Base-by-base conservation (phyloP, 2,329 filamentous ascomycete genomes). In the Aspergillus jensenii region DNA sequence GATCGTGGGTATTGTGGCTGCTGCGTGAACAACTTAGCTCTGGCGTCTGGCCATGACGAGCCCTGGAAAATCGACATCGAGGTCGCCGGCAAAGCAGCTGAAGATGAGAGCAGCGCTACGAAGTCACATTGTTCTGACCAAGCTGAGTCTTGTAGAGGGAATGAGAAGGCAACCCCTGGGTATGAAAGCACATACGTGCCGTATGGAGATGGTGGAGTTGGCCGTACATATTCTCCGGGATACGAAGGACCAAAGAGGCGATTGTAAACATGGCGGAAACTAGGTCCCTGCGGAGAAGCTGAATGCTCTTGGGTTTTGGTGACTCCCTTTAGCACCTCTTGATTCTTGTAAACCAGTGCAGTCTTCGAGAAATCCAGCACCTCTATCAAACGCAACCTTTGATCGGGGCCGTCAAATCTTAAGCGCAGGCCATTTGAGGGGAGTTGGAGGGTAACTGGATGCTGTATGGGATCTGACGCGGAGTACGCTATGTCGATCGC, bases 21-120 rank as follows among this genome's bases (percentile, higher is more conserved):
- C 63, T 88, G 87, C 0, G 87, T 90, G 81, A 92, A 98, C 0
- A 99, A 78, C 11, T 82, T 86, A 25, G 85, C 82, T 59, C 93
- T 85, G 12, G 89, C 89, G 65, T 96, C 90, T 1, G 91, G 85
- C 95, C 95, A 99, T 2, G 93, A 97, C 52, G 90, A 84, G 23
- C 95, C 95, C 66, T 86, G 88, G 71, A 96, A 99, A 4, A 99
- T 84, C 4, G 93, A 92, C 89, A 98, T 95, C 1, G 90, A 91
- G 0, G 84, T 88, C 2, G 93, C 93, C 6, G 89, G 84, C 49
- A 89, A 85, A 54, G 89, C 90, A 17, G 88, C 86, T 0, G 90
- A 85, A 0, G 91, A 90, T 0, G 91, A 92, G 15, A 98, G 82
- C 39, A 97, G 78, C 0, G 91, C 89, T 31, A 97, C 92, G 61